A percentile compares a stretch with the other conserved stretches of the same genome.
phyloP scores from a whole-genome alignment of 495 filamentous ascomycete species.

The Podospora bellae-mahoneyi region DNA sequence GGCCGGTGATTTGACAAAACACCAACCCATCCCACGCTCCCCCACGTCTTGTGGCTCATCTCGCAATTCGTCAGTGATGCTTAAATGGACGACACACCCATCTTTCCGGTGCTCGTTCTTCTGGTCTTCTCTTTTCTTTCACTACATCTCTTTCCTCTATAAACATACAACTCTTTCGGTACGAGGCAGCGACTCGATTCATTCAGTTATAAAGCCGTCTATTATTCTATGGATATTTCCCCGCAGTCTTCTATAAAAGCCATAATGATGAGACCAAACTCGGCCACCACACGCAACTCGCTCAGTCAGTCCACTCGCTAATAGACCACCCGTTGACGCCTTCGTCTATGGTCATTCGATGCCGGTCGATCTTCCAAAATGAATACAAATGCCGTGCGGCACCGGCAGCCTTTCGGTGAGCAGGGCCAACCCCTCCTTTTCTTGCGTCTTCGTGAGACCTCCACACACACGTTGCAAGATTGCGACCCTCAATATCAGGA shows the following conservation, averaged over 20 bases:
- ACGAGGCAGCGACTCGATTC: background rate
- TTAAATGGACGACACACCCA: slow-evolving; percentile 31
- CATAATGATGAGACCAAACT: background rate
- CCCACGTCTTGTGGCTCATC: slow-evolving; percentile 29
- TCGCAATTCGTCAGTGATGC: slow-evolving; percentile 15
- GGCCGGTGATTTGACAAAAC: slow-evolving; percentile 24
- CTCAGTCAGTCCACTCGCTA: slow-evolving; percentile 49
- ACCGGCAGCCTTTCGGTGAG: slow-evolving; percentile 51
- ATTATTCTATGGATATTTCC: slow-evolving; percentile 18
- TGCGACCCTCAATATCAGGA: slow-evolving; percentile 60
- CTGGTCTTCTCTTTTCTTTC: background rate
- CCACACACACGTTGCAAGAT: slow-evolving; percentile 79
- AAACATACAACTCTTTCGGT: background rate
- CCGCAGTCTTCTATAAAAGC: background rate
- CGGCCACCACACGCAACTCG: background rate
- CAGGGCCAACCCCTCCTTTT: slow-evolving; percentile 60
- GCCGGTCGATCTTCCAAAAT: slow-evolving; percentile 61
- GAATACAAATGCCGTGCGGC: slow-evolving; percentile 52
- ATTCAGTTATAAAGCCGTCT: background rate
- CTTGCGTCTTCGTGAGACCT: slow-evolving; percentile 64
- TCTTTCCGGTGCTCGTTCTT: background rate
- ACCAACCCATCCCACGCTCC: slow-evolving; percentile 35
- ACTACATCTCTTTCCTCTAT: background rate
- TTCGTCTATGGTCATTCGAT: slow-evolving; percentile 59
- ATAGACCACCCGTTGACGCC: slow-evolving; percentile 56